Evolutionary conservation across 1,139 yeast genomes (phyloP), one percentile per base, ranked within the genome.

Genomic region (Debaryomyces fabryi): DNA sequence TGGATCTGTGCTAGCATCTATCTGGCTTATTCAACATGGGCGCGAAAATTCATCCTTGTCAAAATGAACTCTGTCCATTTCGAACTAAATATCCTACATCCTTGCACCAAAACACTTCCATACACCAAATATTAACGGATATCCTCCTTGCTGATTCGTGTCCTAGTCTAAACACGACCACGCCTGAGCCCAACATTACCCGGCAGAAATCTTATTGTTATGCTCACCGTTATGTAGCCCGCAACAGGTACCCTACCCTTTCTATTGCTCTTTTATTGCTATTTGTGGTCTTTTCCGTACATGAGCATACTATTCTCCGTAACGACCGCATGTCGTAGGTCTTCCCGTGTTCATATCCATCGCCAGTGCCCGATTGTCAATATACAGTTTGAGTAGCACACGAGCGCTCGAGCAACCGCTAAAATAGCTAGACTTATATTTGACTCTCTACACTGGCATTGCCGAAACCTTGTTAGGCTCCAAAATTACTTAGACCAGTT

Each of bases 291-390:
- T 16, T 34, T 34, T 34, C 25, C 38, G 25, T 21, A 35, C 38
- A 35, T 35, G 25, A 35, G 38, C 38, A 35, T 35, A 35, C n/a
- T n/a, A 35, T 35, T 35, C 38, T 35, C 38, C 38, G 38, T 20
- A 35, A 10, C 38, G 25, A 35, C 38, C 38, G 38, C 23, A 35
- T 12, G 9, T 18, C 13, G 24, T 15, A 30, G 34, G 18, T 6
- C 9, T 30, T 30, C n/a, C 7, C 15, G 34, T 30, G 35, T 32
- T 32, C 35, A 16, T 32, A 15, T 15, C 20, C 18, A 7, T 12
- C n/a, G 20, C 18, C 20, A 15, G 18, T n/a, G 27, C 27, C 27
- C 27, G 27, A 24, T 9, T 24, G 10, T 12, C 13, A 6, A 12
- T 12, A 2, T 9, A 10, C 29, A 25, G n/a, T 10, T 12, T 12